A percentile compares a stretch with the other conserved stretches of the same genome.
Evolutionary conservation across 2,329 filamentous ascomycete genomes (phyloP).

Genomic region (Cordyceps sp.): DNA sequence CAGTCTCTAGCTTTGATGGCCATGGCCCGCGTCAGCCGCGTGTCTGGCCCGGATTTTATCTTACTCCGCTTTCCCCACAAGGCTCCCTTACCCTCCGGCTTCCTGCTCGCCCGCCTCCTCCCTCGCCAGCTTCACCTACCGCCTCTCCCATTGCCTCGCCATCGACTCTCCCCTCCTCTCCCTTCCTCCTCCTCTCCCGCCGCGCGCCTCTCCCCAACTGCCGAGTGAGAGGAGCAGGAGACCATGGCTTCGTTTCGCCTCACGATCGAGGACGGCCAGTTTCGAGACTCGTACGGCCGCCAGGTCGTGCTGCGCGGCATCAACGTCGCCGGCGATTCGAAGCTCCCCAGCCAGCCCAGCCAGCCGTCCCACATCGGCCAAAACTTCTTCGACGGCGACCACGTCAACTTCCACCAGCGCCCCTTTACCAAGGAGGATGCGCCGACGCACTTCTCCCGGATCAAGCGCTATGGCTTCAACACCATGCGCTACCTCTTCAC

Average conservation of each 20-base stretch:
- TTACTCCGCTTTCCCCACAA: no score
- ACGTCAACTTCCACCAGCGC: slow-evolving; percentile 72
- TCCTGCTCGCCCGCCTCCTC: no score
- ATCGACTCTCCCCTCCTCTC: background rate
- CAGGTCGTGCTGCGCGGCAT: slow-evolving; percentile 85
- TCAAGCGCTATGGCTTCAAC: slow-evolving; percentile 88
- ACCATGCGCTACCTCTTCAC: slow-evolving; percentile 94
- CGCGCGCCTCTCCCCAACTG: background rate
- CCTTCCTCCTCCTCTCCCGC: background rate
- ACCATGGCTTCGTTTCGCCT: slow-evolving; percentile 61
- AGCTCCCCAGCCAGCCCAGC: slow-evolving; percentile 69
- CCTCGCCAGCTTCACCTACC: no score
- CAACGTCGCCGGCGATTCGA: slow-evolving; percentile 82
- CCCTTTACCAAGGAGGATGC: slow-evolving; percentile 77
- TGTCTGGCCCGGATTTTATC: no score
- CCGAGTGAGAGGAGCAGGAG: no score
- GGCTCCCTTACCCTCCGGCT: no score
- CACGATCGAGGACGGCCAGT: slow-evolving; percentile 69
- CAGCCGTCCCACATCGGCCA: slow-evolving; percentile 63
- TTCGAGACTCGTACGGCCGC: slow-evolving; percentile 66
- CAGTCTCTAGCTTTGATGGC: no score
- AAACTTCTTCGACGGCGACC: slow-evolving; percentile 83
- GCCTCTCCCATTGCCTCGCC: no score
- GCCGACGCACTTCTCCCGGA: slow-evolving; percentile 66
- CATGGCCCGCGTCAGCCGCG: no score